Conservation (phyloP, 2,329 filamentous ascomycete species). For the Alternaria sp. region DNA sequence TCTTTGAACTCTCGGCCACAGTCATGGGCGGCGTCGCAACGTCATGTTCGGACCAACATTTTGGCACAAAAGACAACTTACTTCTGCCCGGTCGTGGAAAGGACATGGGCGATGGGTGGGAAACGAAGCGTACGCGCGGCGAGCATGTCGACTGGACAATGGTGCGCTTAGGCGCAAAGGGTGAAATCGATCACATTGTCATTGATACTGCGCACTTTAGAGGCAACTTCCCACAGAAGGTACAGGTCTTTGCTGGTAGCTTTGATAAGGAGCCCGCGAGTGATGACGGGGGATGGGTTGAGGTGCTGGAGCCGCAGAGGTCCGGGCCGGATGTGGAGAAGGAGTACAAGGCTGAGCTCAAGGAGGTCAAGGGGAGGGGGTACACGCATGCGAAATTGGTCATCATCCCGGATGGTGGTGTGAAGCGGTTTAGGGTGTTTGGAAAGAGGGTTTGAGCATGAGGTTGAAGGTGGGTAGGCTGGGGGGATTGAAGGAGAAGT, state of each 20-base stretch:
- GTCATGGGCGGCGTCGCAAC: constrained; percentile 81
- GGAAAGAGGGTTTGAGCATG: constrained; percentile 58
- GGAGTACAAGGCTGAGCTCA: constrained; percentile 61
- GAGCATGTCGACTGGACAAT: constrained; percentile 85
- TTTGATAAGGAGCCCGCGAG: constrained; percentile 66
- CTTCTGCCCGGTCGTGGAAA: constrained; percentile 80
- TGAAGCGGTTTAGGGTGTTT: constrained; percentile 85
- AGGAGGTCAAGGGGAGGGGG: constrained; percentile 63
- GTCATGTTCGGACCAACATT: constrained; percentile 83
- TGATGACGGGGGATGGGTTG: constrained; percentile 69
- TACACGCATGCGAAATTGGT: constrained; percentile 89
- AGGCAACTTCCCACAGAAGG: constrained; percentile 83
- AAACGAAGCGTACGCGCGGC: constrained; percentile 77
- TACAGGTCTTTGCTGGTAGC: constrained; percentile 69
- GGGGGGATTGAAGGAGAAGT: neutral
- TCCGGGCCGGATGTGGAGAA: constrained; percentile 79
- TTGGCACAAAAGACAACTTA: constrained; percentile 81
- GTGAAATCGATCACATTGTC: constrained; percentile 71
- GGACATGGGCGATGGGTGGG: constrained; percentile 91
- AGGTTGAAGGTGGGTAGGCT: neutral
- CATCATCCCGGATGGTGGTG: constrained; percentile 91
- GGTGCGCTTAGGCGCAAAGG: constrained; percentile 74
- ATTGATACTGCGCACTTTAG: constrained; percentile 85
- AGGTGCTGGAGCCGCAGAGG: constrained; percentile 72
- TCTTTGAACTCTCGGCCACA: constrained; percentile 80